Conservation (phyloP, 257 asterid species). For the Solanum lycopersicoides region DNA sequence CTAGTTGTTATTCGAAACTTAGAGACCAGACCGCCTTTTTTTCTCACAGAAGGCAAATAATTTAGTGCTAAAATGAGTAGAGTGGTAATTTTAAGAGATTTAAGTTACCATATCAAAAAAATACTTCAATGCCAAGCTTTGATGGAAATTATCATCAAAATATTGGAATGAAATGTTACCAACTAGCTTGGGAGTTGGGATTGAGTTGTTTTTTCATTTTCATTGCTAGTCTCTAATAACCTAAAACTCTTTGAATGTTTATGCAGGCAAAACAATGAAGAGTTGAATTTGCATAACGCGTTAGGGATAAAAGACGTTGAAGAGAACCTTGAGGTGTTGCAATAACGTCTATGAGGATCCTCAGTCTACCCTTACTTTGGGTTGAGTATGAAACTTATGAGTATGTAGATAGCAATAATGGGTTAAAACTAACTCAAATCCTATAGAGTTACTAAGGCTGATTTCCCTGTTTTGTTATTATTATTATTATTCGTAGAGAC, state of each 20-base stretch:
- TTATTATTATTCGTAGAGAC: not conserved
- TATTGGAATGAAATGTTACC: not conserved
- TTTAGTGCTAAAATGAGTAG: not conserved
- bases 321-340: not conserved
- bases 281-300: not conserved
- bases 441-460: not conserved
- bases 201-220: not conserved
- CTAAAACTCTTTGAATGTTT: not conserved
- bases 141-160: not conserved
- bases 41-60: not conserved
- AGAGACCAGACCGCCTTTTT: not conserved
- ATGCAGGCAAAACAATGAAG: conserved; percentile 9
- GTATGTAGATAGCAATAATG: conserved; percentile 1
- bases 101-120: not conserved
- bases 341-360: not conserved
- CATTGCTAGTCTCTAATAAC: not conserved
- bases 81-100: not conserved
- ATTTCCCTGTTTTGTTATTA: not conserved
- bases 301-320: not conserved
- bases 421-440: not conserved
- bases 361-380: not conserved
- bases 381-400: not conserved
- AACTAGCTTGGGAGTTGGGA: not conserved
- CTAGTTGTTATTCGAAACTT: not conserved
- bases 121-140: not conserved